A percentile compares a stretch with the other conserved stretches of the same genome.
phyloP scores from a whole-genome alignment of 2,329 filamentous ascomycete genomes.

The Curvularia eragrostidis region DNA sequence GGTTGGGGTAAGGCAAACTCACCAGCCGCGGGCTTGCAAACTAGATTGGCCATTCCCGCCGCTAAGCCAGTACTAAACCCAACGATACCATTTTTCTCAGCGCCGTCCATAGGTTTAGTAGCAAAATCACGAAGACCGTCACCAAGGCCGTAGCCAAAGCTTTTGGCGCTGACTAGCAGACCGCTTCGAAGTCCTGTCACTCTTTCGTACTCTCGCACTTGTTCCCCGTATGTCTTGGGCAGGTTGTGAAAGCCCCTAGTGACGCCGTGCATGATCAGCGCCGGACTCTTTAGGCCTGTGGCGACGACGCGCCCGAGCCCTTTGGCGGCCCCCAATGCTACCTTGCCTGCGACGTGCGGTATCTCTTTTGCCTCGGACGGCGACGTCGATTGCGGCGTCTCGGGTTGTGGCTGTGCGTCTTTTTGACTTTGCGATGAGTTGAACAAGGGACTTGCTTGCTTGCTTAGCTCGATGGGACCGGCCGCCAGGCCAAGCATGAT shows the following conservation, averaged over 20 bases:
- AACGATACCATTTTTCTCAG: constrained; percentile 64
- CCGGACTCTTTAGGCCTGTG: constrained; percentile 74
- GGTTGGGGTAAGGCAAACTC: background rate
- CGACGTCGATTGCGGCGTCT: background rate
- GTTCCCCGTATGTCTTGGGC: constrained; percentile 81
- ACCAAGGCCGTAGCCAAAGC: constrained; percentile 76
- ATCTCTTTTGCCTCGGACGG: constrained; percentile 3
- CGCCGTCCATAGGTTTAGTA: constrained; percentile 75
- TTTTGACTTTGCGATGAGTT: background rate
- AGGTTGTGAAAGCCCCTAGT: constrained; percentile 87
- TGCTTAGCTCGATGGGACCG: constrained; percentile 30
- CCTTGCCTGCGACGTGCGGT: constrained; percentile 50
- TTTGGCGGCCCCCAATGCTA: constrained; percentile 69
- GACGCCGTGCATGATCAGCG: constrained; percentile 80
- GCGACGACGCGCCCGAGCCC: constrained; percentile 72
- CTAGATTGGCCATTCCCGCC: constrained; percentile 72
- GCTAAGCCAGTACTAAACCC: constrained; percentile 79
- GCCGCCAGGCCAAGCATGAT: constrained; percentile 30
- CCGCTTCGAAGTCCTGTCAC: constrained; percentile 78
- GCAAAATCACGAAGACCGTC: constrained; percentile 80
- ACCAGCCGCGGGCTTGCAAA: constrained; percentile 71
- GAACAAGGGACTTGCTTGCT: constrained; percentile 20
- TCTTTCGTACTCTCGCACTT: constrained; percentile 74
- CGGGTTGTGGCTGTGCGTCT: background rate
- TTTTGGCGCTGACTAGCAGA: constrained; percentile 75